Percentiles rank a stretch among this genome's conserved stretches.
phyloP scores from a whole-genome alignment of 257 asterid species.

The Primulina eburnea region DNA sequence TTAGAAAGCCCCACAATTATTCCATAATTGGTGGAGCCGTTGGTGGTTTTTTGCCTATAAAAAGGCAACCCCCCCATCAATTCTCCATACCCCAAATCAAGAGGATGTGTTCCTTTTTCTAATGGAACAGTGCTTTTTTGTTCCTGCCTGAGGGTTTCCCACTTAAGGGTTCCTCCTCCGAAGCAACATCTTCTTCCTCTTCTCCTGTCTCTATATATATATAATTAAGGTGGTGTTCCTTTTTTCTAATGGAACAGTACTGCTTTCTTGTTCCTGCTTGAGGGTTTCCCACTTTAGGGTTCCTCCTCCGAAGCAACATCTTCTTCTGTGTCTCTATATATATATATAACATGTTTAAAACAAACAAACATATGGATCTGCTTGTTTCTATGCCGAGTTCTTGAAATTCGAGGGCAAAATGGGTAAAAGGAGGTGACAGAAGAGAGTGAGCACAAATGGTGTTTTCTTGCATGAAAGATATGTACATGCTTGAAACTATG shows the following conservation, averaged over 20 bases:
- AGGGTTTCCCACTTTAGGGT: slow-evolving; percentile 36
- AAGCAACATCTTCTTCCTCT: background rate
- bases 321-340: background rate
- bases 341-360: background rate
- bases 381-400: background rate
- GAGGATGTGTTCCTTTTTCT: slow-evolving; percentile 24
- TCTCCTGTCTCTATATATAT: background rate
- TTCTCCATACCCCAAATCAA: slow-evolving; percentile 43
- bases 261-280: background rate
- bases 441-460: slow-evolving; percentile 65
- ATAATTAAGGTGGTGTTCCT: background rate
- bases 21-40: slow-evolving; percentile 46
- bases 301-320: slow-evolving; percentile 2
- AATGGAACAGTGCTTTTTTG: slow-evolving; percentile 41
- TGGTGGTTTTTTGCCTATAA: slow-evolving; percentile 41
- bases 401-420: background rate
- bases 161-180: slow-evolving; percentile 30
- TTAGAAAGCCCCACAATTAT: slow-evolving; percentile 49
- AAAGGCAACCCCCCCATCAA: slow-evolving; percentile 37
- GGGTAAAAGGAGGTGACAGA: slow-evolving; percentile 47
- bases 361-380: background rate
- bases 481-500: slow-evolving; percentile 62
- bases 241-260: slow-evolving; percentile 53
- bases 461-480: slow-evolving; percentile 40
- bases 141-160: slow-evolving; percentile 23